phyloP scores from a whole-genome alignment of 306 rosid species.

The Casuarina glauca region DNA sequence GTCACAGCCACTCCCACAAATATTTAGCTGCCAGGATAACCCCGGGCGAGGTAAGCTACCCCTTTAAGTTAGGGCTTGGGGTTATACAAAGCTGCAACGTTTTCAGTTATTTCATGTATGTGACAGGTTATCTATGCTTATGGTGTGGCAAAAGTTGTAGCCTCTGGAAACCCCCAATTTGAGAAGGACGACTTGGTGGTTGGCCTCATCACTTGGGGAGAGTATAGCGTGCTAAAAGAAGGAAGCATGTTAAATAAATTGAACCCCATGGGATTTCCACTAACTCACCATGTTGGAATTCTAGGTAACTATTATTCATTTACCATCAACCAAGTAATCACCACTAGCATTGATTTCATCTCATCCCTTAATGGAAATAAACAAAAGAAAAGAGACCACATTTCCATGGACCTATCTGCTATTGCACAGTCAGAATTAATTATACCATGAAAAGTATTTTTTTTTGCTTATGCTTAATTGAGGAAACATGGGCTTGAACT shows the following conservation, averaged over 20 bases:
- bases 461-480: no score
- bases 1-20: conserved; percentile 40
- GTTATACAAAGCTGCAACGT: no score
- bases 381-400: no score
- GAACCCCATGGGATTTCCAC: conserved; percentile 61
- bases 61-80: no score
- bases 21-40: conserved; percentile 33
- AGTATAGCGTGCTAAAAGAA: conserved; percentile 54
- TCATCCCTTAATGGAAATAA: no score
- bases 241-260: conserved; percentile 49
- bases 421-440: no score
- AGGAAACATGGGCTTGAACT: no score
- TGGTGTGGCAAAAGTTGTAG: conserved; percentile 61
- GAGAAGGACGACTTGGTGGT: conserved; percentile 64
- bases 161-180: conserved; percentile 54
- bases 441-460: no score
- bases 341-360: no score
- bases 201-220: conserved; percentile 72
- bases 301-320: conserved; percentile 39
- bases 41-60: conserved; percentile 41
- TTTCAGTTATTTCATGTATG: no score
- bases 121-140: conserved; percentile 48
- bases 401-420: no score
- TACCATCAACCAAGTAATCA: not conserved
- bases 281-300: conserved; percentile 59